Base-by-base conservation (phyloP, 2,329 filamentous ascomycete species). In the Didymellaceae sp. region DNA sequence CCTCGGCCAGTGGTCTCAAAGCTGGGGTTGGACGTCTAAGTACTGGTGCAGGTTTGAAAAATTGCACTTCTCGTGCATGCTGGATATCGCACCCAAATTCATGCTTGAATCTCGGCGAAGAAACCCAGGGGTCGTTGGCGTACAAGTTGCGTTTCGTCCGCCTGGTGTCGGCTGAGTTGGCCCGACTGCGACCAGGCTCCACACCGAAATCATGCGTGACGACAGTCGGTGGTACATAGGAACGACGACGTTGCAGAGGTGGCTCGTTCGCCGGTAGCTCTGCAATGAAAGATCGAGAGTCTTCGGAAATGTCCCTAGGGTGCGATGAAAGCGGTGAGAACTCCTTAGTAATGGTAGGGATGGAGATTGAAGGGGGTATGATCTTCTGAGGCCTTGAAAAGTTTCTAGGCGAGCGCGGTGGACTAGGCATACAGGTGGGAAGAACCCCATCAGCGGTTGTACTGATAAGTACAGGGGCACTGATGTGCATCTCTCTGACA, bases 251-350 rank as follows among this genome's bases (percentile, higher is more conserved):
- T 14, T 46, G 49, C 1, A 47, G 14, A 2, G 40, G 41, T 11
- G 24, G n/a, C 33, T 55, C 51, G 7, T 47, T 35, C 9, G 40
- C 46, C 17, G 57, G 28, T 18, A 53, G 39, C 22, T 51, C 60
- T 37, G 51, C 42, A 18, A 61, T 45, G 34, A 58, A 51, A 9
- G 62, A 52, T 11, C 49, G 10, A 17, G 49, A 35, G 21, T 68
- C 62, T 10, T 51, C 45, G 4, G 46, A 32, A 20, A 57, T 54
- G 20, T 65, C 57, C 6, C 72, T 62, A 13, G 70, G 69, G 54
- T 73, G 63, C 13, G 68, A 72, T 20, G 65, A 45, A 22, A 73
- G 57, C 11, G 70, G 70, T 1, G 62, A 65, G 35, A 72, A 72
- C 17, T 60, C 54, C 32, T 34, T 62, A 43, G 57, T 45, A 32